Base-by-base conservation (phyloP, 441 rosid species). In the Pelargonium fulgidum region DNA sequence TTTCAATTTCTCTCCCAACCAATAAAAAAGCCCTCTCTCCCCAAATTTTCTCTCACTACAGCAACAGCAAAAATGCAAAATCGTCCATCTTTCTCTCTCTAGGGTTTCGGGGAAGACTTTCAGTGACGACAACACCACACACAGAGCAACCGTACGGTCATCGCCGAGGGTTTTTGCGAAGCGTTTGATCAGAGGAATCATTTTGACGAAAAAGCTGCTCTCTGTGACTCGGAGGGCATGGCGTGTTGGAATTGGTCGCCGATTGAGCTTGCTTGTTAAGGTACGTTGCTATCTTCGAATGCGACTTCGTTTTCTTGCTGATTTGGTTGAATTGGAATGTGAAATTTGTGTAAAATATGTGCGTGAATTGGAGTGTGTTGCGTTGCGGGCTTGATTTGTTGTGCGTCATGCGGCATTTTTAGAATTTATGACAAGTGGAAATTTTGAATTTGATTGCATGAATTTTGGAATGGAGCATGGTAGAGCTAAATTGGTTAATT, bases 301-400 rank as follows among this genome's bases (percentile, higher is more conserved):
- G 22, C 33, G 64, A 24, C 64, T 61, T 61, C 36, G 24, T 11
- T 61, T 61, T 61, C 39, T 61, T 10, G 36, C 36, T 20, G 63
- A 13, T 59, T 59, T 24, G 0, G 63, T 3, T 24, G 14, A 22
- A 8, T 59, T 11, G 33, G 63, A 29, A 59, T 59, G 36, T 6
- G 36, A 22, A 24, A 22, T 9, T 61, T 22, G 11, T 61, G 64
- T 2, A 24, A 22, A 22, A 9, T 61, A 19, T 61, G 24, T 54
- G 61, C 61, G 24, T 54, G 61, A 54, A 54, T 54, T 17, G 61
- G 16, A 54, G 26, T 61, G 64, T 29, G 36, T 61, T 22, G 64
- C 64, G 29, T 59, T 9, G 33, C 17, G 24, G 61, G 5, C 24
- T 54, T 17, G 61, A 54, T 54, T 54, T 54, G 45, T 22, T 58